A percentile compares a stretch with the other conserved stretches of the same genome.
Conservation (phyloP, 441 rosid genomes). For the Erysimum cheiri region DNA sequence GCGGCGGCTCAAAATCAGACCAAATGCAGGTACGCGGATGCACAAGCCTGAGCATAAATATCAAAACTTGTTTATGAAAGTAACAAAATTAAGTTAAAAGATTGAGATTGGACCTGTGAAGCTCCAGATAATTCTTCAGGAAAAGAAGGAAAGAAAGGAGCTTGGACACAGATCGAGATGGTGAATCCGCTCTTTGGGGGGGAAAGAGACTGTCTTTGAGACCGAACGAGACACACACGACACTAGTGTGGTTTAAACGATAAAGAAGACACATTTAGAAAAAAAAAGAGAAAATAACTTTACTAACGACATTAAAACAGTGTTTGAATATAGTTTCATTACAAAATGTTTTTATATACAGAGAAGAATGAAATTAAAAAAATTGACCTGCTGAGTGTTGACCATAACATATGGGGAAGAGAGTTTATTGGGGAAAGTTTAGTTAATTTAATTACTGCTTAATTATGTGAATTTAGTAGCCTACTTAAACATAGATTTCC, state of each 20-base stretch:
- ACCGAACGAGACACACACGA: slow-evolving; percentile 52
- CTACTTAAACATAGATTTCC: slow-evolving; percentile 35
- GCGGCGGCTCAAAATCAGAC: slow-evolving; percentile 10
- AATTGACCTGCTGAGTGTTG: slow-evolving; percentile 33
- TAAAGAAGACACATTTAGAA: slow-evolving; percentile 33
- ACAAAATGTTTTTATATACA: neutral
- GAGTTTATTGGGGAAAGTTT: neutral
- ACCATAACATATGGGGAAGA: slow-evolving; percentile 12
- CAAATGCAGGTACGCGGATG: slow-evolving; percentile 34
- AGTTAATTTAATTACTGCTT: slow-evolving; percentile 15
- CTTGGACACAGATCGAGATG: slow-evolving; percentile 46
- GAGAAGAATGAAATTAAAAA: slow-evolving; percentile 7
- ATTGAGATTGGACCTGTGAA: slow-evolving; percentile 34
- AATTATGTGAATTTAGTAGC: slow-evolving; percentile 11
- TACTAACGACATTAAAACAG: slow-evolving; percentile 39
- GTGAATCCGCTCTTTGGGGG: slow-evolving; percentile 37
- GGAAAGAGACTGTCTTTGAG: slow-evolving; percentile 41
- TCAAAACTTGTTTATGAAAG: neutral
- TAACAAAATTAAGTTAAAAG: neutral
- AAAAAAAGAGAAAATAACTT: neutral
- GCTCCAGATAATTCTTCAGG: slow-evolving; percentile 29
- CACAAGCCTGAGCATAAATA: slow-evolving; percentile 18
- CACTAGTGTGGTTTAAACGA: slow-evolving; percentile 49
- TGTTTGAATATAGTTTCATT: slow-evolving; percentile 7
- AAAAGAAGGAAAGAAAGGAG: slow-evolving; percentile 36